Base-by-base conservation (phyloP, 2,329 filamentous ascomycete genomes). In the Ophiostoma triangulosporum region DNA sequence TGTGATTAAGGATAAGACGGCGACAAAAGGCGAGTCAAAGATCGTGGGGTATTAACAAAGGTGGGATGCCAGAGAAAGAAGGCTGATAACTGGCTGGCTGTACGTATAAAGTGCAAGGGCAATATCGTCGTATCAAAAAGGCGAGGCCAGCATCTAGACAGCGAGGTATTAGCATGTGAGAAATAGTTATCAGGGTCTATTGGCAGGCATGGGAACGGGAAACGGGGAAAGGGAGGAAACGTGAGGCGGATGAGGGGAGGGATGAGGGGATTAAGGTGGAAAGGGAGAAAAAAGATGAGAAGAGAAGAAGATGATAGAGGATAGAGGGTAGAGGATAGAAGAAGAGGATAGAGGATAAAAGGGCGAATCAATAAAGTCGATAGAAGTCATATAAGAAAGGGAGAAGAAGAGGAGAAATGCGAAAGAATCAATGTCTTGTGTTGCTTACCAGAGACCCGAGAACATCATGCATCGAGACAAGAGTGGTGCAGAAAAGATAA, bases 111-210 rank as follows among this genome's bases (percentile, higher is more conserved):
- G 46, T 32, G 46, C 46, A 48, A 29, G 46, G n/a, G 46, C 29
- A 48, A 48, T 48, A 29, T 48, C 46, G 46, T 48, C 33, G 33
- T 48, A 48, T 48, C 46, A 48, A 33, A 48, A 48, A 31, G 27
- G 33, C 27, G 26, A 33, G 26, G 45, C 20, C 11, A 32, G 46
- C 45, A 32, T 48, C 45, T 48, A 48, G 46, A 33, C 46, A 12
- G 20, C 6, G 48, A 35, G 17, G 6, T 31, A 32, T 32, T 48
- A 29, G 45, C 15, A 48, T 17, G 17, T 32, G 27, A 48, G 46
- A 48, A 32, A 48, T 48, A 48, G 46, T 48, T 22, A 32, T 48
- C 27, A 48, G 46, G 46, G 46, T 48, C 46, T 48, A 29, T 31
- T 32, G 46, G 27, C 46, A 32, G 46, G 46, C 46, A 48, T 48